Conservation (phyloP, 1,284 basidiomycete genomes). For the Singerocomus inundabilis region DNA sequence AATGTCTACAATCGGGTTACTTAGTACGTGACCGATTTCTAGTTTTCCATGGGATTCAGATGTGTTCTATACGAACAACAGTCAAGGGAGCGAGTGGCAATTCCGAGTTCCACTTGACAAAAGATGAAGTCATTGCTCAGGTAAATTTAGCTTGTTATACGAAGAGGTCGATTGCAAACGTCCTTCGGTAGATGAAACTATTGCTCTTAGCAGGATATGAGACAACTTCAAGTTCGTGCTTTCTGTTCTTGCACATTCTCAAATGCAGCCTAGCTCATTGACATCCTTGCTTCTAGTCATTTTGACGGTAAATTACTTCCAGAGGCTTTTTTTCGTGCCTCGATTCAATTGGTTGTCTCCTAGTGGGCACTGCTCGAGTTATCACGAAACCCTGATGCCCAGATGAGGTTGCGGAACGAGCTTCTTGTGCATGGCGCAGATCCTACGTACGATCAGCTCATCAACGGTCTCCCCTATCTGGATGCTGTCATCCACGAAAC, state of each 20-base stretch:
- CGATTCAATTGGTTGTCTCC: neutral
- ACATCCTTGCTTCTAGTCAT: slow-evolving; percentile 17
- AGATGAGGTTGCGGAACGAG: no score
- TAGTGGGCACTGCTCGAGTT: no score
- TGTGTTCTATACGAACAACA: neutral
- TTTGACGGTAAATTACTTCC: slow-evolving; percentile 20
- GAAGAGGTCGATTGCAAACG: neutral
- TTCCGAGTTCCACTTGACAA: slow-evolving; percentile 49
- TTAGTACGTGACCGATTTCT: slow-evolving; percentile 11
- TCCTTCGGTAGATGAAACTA: slow-evolving; percentile 34
- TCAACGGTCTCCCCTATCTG: no score
- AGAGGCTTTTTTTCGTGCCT: neutral
- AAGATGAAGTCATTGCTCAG: slow-evolving; percentile 68
- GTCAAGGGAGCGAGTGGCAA: slow-evolving; percentile 40
- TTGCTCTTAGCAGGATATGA: slow-evolving; percentile 43
- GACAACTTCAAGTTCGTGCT: slow-evolving; percentile 39
- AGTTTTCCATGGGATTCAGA: neutral
- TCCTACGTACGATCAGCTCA: no score
- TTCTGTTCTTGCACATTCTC: neutral
- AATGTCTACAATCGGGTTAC: slow-evolving; percentile 41
- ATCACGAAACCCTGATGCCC: no score
- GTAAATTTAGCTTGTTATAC: slow-evolving; percentile 13
- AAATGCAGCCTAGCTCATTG: neutral
- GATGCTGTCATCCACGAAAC: no score
- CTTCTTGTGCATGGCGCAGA: no score